Conservation (phyloP, 371 early-diverging fungal genomes). For the Apophysomyces ossiformis region DNA sequence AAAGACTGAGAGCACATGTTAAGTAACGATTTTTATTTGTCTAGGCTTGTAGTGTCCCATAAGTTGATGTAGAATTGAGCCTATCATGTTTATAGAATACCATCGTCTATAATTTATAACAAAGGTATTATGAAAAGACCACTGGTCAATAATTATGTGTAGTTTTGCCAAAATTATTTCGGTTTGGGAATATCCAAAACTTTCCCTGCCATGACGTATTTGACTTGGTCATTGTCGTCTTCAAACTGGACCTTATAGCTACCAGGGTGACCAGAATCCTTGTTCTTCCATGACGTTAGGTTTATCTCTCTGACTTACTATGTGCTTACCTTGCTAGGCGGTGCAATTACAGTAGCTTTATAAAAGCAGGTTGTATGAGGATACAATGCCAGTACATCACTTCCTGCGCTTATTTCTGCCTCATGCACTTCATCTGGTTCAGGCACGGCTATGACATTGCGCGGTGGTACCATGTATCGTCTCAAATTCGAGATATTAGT, state of each 20-base stretch:
- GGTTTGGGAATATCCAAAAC: conserved; percentile 68
- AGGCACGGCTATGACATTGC: conserved; percentile 67
- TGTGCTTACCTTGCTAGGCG: conserved; percentile 69
- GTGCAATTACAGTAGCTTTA: conserved; percentile 69
- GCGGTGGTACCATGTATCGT: conserved; percentile 64
- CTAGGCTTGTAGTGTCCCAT: neutral
- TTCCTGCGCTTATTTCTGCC: conserved; percentile 65
- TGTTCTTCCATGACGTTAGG: conserved; percentile 32
- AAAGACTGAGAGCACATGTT: conserved; percentile 95
- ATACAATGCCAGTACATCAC: conserved; percentile 82
- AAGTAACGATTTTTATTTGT: conserved; percentile 41
- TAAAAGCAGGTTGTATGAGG: conserved; percentile 90
- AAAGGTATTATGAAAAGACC: neutral
- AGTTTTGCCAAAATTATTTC: conserved; percentile 29
- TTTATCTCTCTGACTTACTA: neutral
- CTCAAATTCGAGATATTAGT: conserved; percentile 32
- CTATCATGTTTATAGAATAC: neutral
- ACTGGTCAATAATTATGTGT: neutral
- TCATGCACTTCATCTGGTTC: conserved; percentile 46
- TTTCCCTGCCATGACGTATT: conserved; percentile 50
- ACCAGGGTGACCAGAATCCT: conserved; percentile 34
- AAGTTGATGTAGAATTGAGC: neutral
- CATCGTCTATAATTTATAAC: neutral
- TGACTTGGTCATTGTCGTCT: conserved; percentile 65
- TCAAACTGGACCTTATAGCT: conserved; percentile 68